phyloP scores from a whole-genome alignment of 495 filamentous ascomycete species.

The Oidiodendron maius region DNA sequence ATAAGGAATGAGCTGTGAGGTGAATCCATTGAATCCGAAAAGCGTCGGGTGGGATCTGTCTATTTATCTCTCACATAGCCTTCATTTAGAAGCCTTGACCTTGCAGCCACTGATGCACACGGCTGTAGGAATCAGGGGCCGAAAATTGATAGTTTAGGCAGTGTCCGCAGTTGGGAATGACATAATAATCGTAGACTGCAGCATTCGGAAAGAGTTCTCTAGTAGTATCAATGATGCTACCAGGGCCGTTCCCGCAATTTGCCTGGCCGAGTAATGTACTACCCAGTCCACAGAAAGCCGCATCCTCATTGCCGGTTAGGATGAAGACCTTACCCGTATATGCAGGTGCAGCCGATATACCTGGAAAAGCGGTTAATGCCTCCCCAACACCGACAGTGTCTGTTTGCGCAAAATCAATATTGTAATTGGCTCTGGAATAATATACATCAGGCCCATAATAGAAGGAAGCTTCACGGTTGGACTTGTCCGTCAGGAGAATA shows the following conservation, averaged over 20 bases:
- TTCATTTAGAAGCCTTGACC: conserved; percentile 8
- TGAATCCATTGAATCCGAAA: too few relatives aligned
- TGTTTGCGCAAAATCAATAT: conserved; percentile 3
- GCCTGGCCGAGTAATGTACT: too few relatives aligned
- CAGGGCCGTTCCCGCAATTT: background rate
- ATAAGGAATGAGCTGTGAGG: too few relatives aligned
- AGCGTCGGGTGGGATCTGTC: too few relatives aligned
- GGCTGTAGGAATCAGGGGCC: conserved; percentile 32
- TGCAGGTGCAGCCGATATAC: background rate
- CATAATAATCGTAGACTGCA: conserved; percentile 24
- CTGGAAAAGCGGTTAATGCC: conserved; percentile 31
- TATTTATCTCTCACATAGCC: too few relatives aligned
- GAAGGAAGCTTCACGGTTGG: conserved; percentile 7
- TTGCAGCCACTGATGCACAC: conserved; percentile 26
- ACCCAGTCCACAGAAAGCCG: conserved; percentile 32
- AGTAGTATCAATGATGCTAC: background rate
- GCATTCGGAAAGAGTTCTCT: conserved; percentile 5
- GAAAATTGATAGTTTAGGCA: conserved; percentile 46
- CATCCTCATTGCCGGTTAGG: conserved; percentile 9
- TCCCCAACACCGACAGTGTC: conserved; percentile 12
- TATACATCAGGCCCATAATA: conserved; percentile 37
- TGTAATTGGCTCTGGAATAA: background rate
- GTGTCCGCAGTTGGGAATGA: conserved; percentile 46
- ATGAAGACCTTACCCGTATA: conserved; percentile 12
- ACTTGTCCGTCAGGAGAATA: conserved; percentile 3